Evolutionary conservation across 2,329 filamentous ascomycete genomes (phyloP).

Genomic region (Chrysoporthe deuterocubensis): DNA sequence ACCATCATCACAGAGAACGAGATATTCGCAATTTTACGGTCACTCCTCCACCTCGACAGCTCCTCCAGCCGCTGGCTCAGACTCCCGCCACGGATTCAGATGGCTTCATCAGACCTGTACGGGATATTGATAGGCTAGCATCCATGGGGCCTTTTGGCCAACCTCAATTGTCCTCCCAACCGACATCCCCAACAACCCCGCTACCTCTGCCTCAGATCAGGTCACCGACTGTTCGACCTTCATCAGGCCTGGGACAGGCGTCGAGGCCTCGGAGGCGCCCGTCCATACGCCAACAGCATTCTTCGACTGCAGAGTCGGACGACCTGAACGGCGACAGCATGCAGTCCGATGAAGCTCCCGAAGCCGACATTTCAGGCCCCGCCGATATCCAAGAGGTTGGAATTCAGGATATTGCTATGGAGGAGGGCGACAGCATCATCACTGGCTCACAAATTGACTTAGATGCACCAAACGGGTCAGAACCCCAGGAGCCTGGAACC

Average conservation of each 20-base stretch:
- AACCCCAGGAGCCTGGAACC: slow-evolving; percentile 83
- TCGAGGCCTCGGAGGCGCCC: slow-evolving; percentile 70
- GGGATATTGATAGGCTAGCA: slow-evolving; percentile 80
- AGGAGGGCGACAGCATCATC: slow-evolving; percentile 79
- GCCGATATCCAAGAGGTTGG: slow-evolving; percentile 82
- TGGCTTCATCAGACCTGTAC: slow-evolving; percentile 78
- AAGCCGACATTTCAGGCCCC: slow-evolving; percentile 78
- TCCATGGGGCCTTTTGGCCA: slow-evolving; percentile 77
- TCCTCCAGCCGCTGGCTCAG: slow-evolving; percentile 69
- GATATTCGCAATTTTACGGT: slow-evolving; percentile 53
- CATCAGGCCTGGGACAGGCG: slow-evolving; percentile 56
- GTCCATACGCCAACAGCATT: slow-evolving; percentile 87
- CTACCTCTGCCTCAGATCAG: slow-evolving; percentile 67
- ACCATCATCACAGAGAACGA: slow-evolving; percentile 51
- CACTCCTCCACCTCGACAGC: slow-evolving; percentile 54
- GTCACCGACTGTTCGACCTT: slow-evolving; percentile 59
- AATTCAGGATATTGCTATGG: slow-evolving; percentile 81
- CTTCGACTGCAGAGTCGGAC: slow-evolving; percentile 80
- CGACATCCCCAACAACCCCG: slow-evolving; percentile 87
- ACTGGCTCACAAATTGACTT: slow-evolving; percentile 75
- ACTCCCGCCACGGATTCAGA: slow-evolving; percentile 72
- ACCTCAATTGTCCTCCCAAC: slow-evolving; percentile 78
- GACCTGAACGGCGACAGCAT: slow-evolving; percentile 85
- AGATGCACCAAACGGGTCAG: slow-evolving; percentile 77
- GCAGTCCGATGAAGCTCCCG: slow-evolving; percentile 75